Base-by-base conservation (phyloP, 2,329 filamentous ascomycete genomes). In the Colletotrichum lentis region DNA sequence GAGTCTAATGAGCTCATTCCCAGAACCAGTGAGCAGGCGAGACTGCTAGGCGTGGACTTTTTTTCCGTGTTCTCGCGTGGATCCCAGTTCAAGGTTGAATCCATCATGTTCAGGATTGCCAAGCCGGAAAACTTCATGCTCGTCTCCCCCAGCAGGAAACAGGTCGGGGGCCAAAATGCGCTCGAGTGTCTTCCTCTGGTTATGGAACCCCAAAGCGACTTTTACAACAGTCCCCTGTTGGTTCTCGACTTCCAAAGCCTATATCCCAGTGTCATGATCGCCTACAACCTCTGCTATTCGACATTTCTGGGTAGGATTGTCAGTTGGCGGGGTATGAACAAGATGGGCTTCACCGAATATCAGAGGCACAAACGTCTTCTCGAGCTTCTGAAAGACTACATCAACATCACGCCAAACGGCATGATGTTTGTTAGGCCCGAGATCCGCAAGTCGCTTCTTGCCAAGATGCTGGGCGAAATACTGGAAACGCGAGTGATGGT, bases 251-350 rank as follows among this genome's bases (percentile, higher is more conserved):
- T 99, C 71, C 95, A 98, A 75, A 97, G 93, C 68, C 81, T 99
- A 55, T 99, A 99, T 72, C 96, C 96, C 0, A 97, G 94, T 78
- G 90, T 98, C 69, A 97, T 99, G 94, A 98, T 99, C 75, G 96
- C 96, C 0, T 98, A 99, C 82, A 99, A 99, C 75, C 96, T 97
- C 76, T 99, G 96, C 80, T 99, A 99, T 76, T 98, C 96, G 0
- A 99, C 96, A 0, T 99, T 94, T 73, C 84, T 98, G 0, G 96
- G 96, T 0, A 88, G 96, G 37, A 89, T 97, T 46, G 87, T 89
- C 35, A 88, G 89, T 73, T 97, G 95, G 95, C 88, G 93, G n/a
- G 94, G 94, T 2, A 89, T 87, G 37, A 94, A 93, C 81, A 97
- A 98, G 80, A 93, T 99, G 91, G 96, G 96, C 0, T 97, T 98